Evolutionary conservation across 2,329 filamentous ascomycete genomes (phyloP).

Genomic region (Fusarium sacchari): DNA sequence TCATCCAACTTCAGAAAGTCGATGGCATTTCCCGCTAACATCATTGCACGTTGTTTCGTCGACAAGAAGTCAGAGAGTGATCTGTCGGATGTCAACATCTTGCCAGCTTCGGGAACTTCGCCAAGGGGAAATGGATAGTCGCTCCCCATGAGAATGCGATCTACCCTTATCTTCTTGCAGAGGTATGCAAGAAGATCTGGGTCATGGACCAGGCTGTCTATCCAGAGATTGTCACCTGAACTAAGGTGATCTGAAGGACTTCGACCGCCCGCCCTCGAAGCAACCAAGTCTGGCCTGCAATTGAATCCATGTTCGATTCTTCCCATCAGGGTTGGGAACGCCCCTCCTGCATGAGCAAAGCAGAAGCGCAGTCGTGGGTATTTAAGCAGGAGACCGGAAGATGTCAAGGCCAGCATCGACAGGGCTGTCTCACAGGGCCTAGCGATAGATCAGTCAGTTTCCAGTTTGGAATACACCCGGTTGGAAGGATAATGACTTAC

Average conservation of each 20-base stretch:
- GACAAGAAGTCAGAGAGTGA: neutral
- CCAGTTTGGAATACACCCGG: rapidly evolving
- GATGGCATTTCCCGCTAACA: neutral
- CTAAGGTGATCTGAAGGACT: neutral
- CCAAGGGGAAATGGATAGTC: neutral
- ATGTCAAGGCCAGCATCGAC: neutral
- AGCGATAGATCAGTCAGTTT: rapidly evolving
- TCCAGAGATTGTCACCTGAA: neutral
- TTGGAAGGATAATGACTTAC: neutral
- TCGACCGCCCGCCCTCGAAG: neutral
- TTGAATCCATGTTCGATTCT: neutral
- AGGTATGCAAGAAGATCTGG: neutral
- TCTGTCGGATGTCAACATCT: neutral
- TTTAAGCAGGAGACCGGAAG: neutral
- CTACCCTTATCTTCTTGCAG: neutral
- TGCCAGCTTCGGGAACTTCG: neutral
- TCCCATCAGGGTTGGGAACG: neutral
- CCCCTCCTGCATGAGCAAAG: neutral
- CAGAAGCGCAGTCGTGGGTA: neutral
- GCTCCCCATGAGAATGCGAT: neutral
- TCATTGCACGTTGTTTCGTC: neutral
- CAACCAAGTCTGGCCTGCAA: neutral
- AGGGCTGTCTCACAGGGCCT: neutral
- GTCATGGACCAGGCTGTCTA: neutral
- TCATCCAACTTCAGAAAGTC: neutral